Percentiles rank a stretch among this genome's conserved stretches.
These are phyloP conservation scores for Scytalidium lignicola DNA, from an alignment of 2,329 filamentous ascomycete species.

Conservation along the genomic window DNA sequence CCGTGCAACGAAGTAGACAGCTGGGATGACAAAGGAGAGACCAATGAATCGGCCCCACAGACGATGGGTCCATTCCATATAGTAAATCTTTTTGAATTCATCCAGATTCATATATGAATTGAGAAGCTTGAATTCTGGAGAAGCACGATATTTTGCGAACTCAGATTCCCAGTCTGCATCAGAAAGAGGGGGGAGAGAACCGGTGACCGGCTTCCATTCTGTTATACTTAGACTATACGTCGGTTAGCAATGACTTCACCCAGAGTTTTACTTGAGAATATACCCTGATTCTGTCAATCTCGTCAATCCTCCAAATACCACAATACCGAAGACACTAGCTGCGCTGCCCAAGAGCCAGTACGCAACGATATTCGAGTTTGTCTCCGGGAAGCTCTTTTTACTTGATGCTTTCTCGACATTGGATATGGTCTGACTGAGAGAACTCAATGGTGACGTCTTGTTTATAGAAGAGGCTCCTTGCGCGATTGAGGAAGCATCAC, in stretches of 20 bases:
- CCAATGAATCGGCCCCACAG: conserved; percentile 93
- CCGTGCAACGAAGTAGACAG: conserved; percentile 80
- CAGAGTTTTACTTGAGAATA: conserved; percentile 20
- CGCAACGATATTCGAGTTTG: conserved; percentile 70
- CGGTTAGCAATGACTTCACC: conserved; percentile 4
- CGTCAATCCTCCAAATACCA: conserved; percentile 90
- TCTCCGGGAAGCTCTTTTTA: conserved; percentile 34
- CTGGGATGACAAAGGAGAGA: conserved; percentile 81
- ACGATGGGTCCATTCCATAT: conserved; percentile 97
- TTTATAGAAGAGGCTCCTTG: conserved; percentile 3
- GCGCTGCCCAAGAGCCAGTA: conserved; percentile 93
- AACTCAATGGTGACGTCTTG: conserved; percentile 16
- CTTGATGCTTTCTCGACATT: conserved; percentile 2
- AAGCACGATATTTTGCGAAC: conserved; percentile 86
- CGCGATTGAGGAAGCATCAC: conserved; percentile 14
- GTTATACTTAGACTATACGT: conserved; percentile 80
- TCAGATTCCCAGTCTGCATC: conserved; percentile 83
- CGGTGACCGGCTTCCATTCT: conserved; percentile 96
- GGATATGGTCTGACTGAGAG: conserved; percentile 19
- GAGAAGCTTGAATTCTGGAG: conserved; percentile 85
- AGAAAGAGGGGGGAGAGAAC: conserved; percentile 77
- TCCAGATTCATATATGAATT: conserved; percentile 89
- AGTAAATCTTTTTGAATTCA: conserved; percentile 99
- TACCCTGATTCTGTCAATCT: conserved; percentile 94
- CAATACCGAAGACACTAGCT: conserved; percentile 91